These are phyloP conservation scores for Crucibulum laeve DNA, from an alignment of 768 basidiomycete species.

Conservation along the genomic window DNA sequence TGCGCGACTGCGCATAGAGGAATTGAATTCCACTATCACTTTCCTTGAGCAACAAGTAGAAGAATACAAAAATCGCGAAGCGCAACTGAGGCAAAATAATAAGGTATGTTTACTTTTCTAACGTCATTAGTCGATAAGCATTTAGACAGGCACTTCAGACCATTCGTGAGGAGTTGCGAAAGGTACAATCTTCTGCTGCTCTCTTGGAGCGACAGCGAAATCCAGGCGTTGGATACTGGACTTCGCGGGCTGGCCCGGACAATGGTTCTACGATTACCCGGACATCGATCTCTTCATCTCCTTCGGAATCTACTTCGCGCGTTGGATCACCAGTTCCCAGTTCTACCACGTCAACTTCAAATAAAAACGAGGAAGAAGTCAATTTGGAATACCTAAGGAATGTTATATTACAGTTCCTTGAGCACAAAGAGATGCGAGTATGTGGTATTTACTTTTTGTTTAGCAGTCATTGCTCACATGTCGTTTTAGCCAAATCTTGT, in stretches of 20 bases:
- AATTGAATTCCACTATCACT: slow-evolving; percentile 42
- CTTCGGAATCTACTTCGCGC: slow-evolving; percentile 28
- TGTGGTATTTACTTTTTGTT: slow-evolving; percentile 21
- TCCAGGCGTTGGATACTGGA: slow-evolving; percentile 95
- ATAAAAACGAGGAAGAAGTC: slow-evolving; percentile 79
- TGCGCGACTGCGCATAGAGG: slow-evolving; percentile 34
- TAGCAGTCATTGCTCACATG: slow-evolving; percentile 1
- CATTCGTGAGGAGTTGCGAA: slow-evolving; percentile 89
- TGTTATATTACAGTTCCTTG: slow-evolving; percentile 94
- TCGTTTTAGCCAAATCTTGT: slow-evolving; percentile 75
- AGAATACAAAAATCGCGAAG: slow-evolving; percentile 66
- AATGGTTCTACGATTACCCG: slow-evolving; percentile 37
- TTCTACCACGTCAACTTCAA: slow-evolving; percentile 16
- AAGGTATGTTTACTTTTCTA: slow-evolving; percentile 50
- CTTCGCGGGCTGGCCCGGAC: slow-evolving; percentile 36
- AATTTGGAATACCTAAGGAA: slow-evolving; percentile 96
- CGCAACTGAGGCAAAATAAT: slow-evolving; percentile 67
- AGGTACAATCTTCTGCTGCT: slow-evolving; percentile 91
- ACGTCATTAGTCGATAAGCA: slow-evolving; percentile 2
- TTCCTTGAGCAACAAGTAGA: slow-evolving; percentile 66
- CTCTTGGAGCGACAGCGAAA: slow-evolving; percentile 87
- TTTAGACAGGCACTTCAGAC: slow-evolving; percentile 42
- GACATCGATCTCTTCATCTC: slow-evolving; percentile 28
- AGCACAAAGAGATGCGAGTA: slow-evolving; percentile 98
- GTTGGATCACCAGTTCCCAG: slow-evolving; percentile 30